These are phyloP conservation scores for Areca catechu DNA, from an alignment of 176 grass and related monocot species.

Conservation along the genomic window DNA sequence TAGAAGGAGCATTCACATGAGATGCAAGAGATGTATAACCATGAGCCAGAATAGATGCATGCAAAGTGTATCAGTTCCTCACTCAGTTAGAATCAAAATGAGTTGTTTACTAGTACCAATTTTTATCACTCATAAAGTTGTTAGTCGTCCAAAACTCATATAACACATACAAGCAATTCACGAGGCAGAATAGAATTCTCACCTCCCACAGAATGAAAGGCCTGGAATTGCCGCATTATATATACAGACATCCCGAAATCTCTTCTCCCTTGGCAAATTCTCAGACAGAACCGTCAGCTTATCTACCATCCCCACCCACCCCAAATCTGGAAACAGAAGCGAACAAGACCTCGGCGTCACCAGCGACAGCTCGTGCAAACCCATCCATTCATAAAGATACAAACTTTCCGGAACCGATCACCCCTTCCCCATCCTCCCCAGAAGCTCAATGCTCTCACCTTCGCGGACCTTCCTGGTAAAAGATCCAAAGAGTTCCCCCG, in stretches of 20 bases:
- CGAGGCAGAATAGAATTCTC: too few species aligned
- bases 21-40: too few species aligned
- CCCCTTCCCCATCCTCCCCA: conserved; percentile 26
- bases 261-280: conserved; percentile 20
- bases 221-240: conserved; percentile 35
- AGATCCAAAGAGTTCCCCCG: conserved; percentile 11
- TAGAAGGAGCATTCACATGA: too few species aligned
- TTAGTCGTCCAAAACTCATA: neutral
- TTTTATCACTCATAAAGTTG: neutral
- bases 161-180: too few species aligned
- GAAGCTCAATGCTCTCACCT: conserved; percentile 30
- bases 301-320: conserved; percentile 23
- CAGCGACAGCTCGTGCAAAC: conserved; percentile 22
- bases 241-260: conserved; percentile 24
- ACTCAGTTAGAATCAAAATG: too few species aligned
- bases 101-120: neutral
- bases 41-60: too few species aligned
- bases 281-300: conserved; percentile 26
- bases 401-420: conserved; percentile 20
- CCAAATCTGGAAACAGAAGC: conserved; percentile 21
- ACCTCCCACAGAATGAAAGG: conserved; percentile 32
- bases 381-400: conserved; percentile 35
- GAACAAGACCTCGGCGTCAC: conserved; percentile 19
- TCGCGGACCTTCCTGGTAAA: conserved; percentile 16
- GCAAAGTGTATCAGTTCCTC: too few species aligned